Evolutionary conservation across 2,329 filamentous ascomycete species (phyloP).

Genomic region (Beauveria scarabaeidicola): DNA sequence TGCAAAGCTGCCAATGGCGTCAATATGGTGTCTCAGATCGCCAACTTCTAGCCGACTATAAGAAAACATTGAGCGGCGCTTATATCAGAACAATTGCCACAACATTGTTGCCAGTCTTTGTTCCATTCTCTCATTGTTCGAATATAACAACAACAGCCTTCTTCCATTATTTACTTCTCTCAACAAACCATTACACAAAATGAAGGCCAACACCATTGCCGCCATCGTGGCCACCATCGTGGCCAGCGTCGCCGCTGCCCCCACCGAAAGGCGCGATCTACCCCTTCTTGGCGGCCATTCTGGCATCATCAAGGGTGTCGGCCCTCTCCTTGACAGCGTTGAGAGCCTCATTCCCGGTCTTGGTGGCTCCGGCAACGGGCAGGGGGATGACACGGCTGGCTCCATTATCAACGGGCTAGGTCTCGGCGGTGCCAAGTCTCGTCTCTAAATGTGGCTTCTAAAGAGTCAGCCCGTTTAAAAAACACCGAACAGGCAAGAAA

Average conservation of each 20-base stretch:
- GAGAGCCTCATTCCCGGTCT: constrained; percentile 2
- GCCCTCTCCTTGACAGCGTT: constrained; percentile 2
- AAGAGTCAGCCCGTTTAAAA: too few species aligned
- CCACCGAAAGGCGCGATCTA: constrained; percentile 5
- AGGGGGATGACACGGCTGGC: not conserved
- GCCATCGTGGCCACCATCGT: constrained; percentile 5
- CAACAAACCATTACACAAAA: not conserved
- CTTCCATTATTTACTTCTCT: too few species aligned
- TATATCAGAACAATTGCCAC: not conserved
- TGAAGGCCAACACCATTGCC: constrained; percentile 3
- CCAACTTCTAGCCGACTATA: not conserved
- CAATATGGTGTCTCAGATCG: constrained; percentile 7
- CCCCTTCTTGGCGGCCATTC: constrained; percentile 8
- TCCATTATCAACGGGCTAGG: not conserved
- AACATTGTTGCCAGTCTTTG: not conserved
- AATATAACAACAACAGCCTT: not conserved
- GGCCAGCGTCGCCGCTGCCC: not conserved
- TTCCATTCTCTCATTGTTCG: not conserved
- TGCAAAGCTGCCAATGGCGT: constrained; percentile 2
- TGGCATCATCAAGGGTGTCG: not conserved
- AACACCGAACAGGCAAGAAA: not conserved
- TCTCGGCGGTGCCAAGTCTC: not conserved
- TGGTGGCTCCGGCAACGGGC: not conserved
- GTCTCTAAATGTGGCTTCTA: not conserved
- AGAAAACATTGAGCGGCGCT: not conserved